Conservation (phyloP, 108 stramenopile genomes). For the Pseudonitzschia pungens region DNA sequence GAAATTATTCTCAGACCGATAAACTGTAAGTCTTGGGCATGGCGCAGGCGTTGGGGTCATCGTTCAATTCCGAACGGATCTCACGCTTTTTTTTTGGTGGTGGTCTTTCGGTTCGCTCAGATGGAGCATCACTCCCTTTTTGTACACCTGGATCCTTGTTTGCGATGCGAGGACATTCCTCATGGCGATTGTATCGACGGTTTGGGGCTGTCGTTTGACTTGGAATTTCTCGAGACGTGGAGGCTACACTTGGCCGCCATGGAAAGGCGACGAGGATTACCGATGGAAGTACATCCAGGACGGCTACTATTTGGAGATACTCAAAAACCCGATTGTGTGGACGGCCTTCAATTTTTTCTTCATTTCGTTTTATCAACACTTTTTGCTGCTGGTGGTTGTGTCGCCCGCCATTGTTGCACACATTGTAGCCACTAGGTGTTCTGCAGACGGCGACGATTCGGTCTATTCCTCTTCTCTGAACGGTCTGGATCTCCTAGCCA, state of each 20-base stretch:
- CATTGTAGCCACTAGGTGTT: constrained; percentile 31
- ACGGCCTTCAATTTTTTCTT: constrained; percentile 69
- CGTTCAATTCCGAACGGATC: no score
- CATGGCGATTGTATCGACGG: constrained; percentile 59
- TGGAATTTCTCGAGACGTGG: constrained; percentile 79
- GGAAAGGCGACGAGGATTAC: constrained; percentile 81
- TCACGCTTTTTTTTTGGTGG: not conserved
- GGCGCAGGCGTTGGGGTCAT: no score
- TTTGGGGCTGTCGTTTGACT: constrained; percentile 74
- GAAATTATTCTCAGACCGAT: constrained; percentile 74
- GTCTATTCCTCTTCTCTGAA: constrained; percentile 38
- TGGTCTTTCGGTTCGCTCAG: not conserved
- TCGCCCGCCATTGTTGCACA: constrained; percentile 57
- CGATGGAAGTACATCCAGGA: constrained; percentile 62
- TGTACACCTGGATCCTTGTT: constrained; percentile 68
- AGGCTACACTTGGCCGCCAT: constrained; percentile 62
- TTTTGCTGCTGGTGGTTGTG: constrained; percentile 61
- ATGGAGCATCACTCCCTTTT: constrained; percentile 68
- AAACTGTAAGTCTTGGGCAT: constrained; percentile 33
- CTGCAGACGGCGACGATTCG: not conserved
- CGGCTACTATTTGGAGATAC: constrained; percentile 32
- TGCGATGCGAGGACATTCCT: constrained; percentile 50
- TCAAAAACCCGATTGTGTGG: constrained; percentile 52
- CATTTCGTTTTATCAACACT: constrained; percentile 67
- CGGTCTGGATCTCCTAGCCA: constrained; percentile 42